Evolutionary conservation across 176 grass and related monocot species (phyloP).

Genomic region (Stipa capillata): DNA sequence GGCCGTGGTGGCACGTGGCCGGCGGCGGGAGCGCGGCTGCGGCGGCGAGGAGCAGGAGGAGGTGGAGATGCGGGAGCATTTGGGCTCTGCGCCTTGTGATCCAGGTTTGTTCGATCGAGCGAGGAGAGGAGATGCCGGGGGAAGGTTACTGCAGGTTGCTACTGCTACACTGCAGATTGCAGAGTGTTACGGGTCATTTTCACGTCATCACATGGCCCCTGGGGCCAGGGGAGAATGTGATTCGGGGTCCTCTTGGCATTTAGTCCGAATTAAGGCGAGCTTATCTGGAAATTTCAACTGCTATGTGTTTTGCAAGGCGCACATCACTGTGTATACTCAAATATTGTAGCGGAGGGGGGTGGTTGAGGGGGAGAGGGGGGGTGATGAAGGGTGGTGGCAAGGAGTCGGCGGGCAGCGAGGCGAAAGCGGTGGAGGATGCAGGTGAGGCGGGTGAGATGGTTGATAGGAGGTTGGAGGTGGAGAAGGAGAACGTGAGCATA

Average conservation of each 20-base stretch:
- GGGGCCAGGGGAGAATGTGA: neutral
- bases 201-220: neutral
- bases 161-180: neutral
- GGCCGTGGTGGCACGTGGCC: neutral
- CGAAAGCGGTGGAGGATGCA: too few relatives aligned
- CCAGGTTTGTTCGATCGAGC: neutral
- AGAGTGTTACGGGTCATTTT: neutral
- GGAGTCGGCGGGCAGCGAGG: too few relatives aligned
- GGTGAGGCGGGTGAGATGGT: too few relatives aligned
- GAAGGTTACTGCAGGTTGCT: neutral
- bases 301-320: too few relatives aligned
- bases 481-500: too few relatives aligned
- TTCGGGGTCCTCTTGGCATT: neutral
- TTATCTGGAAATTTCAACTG: too few relatives aligned
- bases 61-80: constrained; percentile 9
- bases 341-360: too few relatives aligned
- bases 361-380: too few relatives aligned
- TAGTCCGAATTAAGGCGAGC: too few relatives aligned
- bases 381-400: too few relatives aligned
- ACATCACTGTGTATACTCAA: too few relatives aligned
- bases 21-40: neutral
- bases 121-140: neutral
- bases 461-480: too few relatives aligned
- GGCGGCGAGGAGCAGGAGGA: neutral
- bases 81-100: neutral